Evolutionary conservation across 2,329 filamentous ascomycete species (phyloP).

Genomic region (Ceratocystis cubensis): DNA sequence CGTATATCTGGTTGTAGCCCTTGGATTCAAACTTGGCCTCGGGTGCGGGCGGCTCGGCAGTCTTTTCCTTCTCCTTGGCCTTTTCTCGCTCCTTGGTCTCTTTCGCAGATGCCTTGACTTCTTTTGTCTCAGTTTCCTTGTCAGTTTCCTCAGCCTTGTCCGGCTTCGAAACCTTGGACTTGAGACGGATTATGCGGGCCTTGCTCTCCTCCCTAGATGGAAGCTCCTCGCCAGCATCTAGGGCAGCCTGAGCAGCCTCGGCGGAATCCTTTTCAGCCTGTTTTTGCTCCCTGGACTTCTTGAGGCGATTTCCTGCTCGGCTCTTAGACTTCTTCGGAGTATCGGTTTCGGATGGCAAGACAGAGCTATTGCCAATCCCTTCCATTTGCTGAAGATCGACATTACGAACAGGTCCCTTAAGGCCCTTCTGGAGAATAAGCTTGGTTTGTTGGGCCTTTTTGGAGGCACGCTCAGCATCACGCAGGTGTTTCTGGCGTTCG

Average conservation of each 20-base stretch:
- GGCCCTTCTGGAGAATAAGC: conserved; percentile 72
- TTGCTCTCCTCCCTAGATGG: conserved; percentile 47
- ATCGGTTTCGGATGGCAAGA: conserved; percentile 54
- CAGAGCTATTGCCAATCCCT: conserved; percentile 73
- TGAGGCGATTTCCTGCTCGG: conserved; percentile 54
- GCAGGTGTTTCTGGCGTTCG: conserved; percentile 66
- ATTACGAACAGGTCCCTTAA: conserved; percentile 59
- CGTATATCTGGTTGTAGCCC: conserved; percentile 91
- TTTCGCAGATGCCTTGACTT: conserved; percentile 32
- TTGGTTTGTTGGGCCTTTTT: conserved; percentile 90
- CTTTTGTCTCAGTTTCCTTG: conserved; percentile 34
- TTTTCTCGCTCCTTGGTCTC: conserved; percentile 35
- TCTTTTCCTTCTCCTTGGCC: conserved; percentile 33
- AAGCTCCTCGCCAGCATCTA: conserved; percentile 66
- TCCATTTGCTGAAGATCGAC: conserved; percentile 64
- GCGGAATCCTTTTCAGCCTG: conserved; percentile 71
- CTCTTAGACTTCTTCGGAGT: conserved; percentile 41
- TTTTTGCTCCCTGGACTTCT: conserved; percentile 85
- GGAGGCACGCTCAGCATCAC: conserved; percentile 77
- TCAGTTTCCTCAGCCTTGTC: conserved; percentile 25
- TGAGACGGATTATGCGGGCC: conserved; percentile 51
- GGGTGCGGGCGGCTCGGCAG: conserved; percentile 40
- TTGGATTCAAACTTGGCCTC: conserved; percentile 69
- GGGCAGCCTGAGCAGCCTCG: conserved; percentile 72
- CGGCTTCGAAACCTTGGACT: conserved; percentile 31